Percentiles rank a stretch among this genome's conserved stretches.
phyloP scores from a whole-genome alignment of 768 basidiomycete species.

The Boletus eberwhitei region DNA sequence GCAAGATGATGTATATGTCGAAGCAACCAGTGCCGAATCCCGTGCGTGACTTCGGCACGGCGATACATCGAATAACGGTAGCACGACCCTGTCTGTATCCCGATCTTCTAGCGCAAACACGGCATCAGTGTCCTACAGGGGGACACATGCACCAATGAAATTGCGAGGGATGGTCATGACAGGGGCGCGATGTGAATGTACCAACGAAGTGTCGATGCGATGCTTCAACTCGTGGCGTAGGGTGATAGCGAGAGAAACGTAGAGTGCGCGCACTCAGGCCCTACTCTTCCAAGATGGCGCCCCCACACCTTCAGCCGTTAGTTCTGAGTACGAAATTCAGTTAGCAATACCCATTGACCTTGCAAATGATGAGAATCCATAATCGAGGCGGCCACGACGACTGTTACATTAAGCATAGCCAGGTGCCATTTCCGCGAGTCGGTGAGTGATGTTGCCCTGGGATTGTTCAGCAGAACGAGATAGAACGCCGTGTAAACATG shows the following conservation, averaged over 20 bases:
- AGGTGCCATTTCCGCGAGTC: constrained; percentile 13
- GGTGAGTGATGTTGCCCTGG: neutral
- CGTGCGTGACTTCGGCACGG: neutral
- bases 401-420: constrained; percentile 19
- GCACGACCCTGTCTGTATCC: neutral
- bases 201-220: neutral
- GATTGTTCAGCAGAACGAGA: neutral
- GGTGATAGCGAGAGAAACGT: neutral
- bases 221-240: neutral
- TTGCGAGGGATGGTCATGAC: neutral
- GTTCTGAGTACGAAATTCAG: constrained; percentile 9
- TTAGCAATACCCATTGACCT: neutral
- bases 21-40: neutral
- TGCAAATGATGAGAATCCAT: neutral
- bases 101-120: neutral
- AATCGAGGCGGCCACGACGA: neutral
- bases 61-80: neutral
- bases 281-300: neutral
- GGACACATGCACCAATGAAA: neutral
- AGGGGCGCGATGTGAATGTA: neutral
- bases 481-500: neutral
- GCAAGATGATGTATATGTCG: neutral
- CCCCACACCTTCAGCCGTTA: neutral
- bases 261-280: neutral
- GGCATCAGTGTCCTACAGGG: neutral